Evolutionary conservation across 2,329 filamentous ascomycete species (phyloP).

Genomic region (Fusarium denticulatum): DNA sequence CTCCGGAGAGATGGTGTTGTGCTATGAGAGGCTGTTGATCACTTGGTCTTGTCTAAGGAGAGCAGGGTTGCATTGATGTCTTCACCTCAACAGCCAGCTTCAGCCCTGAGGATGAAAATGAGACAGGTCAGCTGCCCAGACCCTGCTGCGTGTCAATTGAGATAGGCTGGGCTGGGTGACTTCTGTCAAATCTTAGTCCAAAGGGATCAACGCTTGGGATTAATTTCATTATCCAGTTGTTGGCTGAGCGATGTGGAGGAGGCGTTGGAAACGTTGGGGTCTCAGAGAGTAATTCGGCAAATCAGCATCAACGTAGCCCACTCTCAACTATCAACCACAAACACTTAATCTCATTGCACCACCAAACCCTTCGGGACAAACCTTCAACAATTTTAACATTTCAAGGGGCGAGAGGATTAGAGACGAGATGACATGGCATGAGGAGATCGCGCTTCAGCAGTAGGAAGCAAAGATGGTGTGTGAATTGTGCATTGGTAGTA

Average conservation of each 20-base stretch:
- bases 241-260: conserved; percentile 40
- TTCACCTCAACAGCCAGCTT: conserved; percentile 18
- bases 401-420: neutral
- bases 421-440: conserved; percentile 3
- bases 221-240: conserved; percentile 30
- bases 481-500: conserved; percentile 2
- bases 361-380: neutral
- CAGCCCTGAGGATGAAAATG: conserved; percentile 24
- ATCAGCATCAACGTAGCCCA: conserved; percentile 24
- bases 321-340: neutral
- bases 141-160: conserved; percentile 29
- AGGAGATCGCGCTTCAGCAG: neutral
- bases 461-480: neutral
- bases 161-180: neutral
- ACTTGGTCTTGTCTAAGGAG: conserved; percentile 15
- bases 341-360: neutral
- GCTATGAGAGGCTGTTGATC: neutral
- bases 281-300: conserved; percentile 29
- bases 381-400: neutral
- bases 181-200: conserved; percentile 21
- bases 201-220: conserved; percentile 2
- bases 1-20: conserved; percentile 5
- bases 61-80: conserved; percentile 12
- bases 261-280: conserved; percentile 40
- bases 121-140: conserved; percentile 33